Conservation (phyloP, 2,329 filamentous ascomycete species). For the Diaporthe citriasiana region DNA sequence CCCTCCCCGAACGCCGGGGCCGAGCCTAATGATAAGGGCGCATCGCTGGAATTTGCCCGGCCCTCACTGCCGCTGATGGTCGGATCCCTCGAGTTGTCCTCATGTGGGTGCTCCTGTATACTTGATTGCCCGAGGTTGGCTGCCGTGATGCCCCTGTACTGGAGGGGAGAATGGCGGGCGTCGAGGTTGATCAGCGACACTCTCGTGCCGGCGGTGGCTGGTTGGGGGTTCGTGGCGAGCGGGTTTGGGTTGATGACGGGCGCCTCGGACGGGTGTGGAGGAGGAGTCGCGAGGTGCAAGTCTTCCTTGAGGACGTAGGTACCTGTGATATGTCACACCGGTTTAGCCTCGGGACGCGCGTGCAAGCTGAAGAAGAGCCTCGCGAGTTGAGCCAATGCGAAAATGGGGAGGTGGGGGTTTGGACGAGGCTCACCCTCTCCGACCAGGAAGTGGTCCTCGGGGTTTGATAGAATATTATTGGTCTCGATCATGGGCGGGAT, state of each 20-base stretch:
- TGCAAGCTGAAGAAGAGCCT: background rate
- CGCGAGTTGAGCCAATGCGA: slow-evolving; percentile 3
- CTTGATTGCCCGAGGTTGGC: slow-evolving; percentile 63
- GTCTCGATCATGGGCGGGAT: slow-evolving; percentile 88
- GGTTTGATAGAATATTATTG: slow-evolving; percentile 88
- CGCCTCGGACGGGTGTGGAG: slow-evolving; percentile 94
- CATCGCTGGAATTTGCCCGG: slow-evolving; percentile 67
- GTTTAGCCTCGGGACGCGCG: slow-evolving; percentile 30
- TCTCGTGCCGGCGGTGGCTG: slow-evolving; percentile 88
- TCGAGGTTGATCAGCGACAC: slow-evolving; percentile 83
- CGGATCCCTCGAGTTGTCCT: slow-evolving; percentile 73
- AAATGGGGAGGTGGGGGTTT: too few relatives aligned
- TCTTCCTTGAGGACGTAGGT: slow-evolving; percentile 94
- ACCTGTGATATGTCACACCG: slow-evolving; percentile 63
- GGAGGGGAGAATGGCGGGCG: slow-evolving; percentile 68
- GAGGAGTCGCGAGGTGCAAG: slow-evolving; percentile 91
- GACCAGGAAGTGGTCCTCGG: slow-evolving; percentile 90
- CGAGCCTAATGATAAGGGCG: slow-evolving; percentile 57
- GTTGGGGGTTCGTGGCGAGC: slow-evolving; percentile 84
- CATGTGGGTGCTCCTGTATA: slow-evolving; percentile 74
- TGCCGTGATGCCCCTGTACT: slow-evolving; percentile 68
- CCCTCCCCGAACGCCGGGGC: slow-evolving; percentile 87
- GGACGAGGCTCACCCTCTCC: slow-evolving; percentile 79
- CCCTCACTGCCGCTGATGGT: slow-evolving; percentile 68
- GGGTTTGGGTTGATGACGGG: slow-evolving; percentile 91